Base-by-base conservation (phyloP, 75 land plant genomes). In the Pseudotsuga menziesii region DNA sequence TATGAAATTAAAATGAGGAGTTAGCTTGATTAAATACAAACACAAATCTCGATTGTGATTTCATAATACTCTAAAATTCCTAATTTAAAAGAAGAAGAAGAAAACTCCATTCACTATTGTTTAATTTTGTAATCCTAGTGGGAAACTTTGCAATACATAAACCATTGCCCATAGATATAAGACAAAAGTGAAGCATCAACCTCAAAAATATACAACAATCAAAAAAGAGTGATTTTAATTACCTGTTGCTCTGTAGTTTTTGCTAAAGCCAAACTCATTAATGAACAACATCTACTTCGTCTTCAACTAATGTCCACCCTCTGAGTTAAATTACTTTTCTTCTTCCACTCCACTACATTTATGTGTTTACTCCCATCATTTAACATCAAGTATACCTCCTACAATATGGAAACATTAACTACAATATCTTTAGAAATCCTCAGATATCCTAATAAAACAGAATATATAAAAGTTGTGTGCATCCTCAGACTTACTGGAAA, bases 351-450 rank as follows among this genome's bases (percentile, higher is more conserved):
- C 17, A 80, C 61, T 56, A 87, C 93, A 83, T 87, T 97, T 23
- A 89, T 80, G 57, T 93, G 97, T 82, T 97, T 97, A 67, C 98
- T 94, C 5, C 98, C 99, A 87, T 97, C 99, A 87, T 97, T 97
- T 61, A 97, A 82, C 87, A 97, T 75, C 83, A 97, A 84, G 66
- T 97, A 98, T 52, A 97, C 99, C 78, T 94, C 99, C 99, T 97
- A 87, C 60, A 25, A 32, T 66, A 44, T 32, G 59, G 23, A 62
- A 75, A 6, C 26, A 36, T 5, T 7, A n/a, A 60, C 41, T n/a
- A 41, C 48, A 19, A 11, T n/a, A 69, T 39, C 22, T 69, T 22
- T 15, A 74, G 27, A 58, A 4, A 5, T 54, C 32, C 75, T 35
- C 16, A 19, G 25, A 69, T 22, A 76, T 19, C 9, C n/a, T 64